A percentile compares a stretch with the other conserved stretches of the same genome.
These are phyloP conservation scores for Gossypium australe DNA, from an alignment of 345 rosid genomes.

Conservation along the genomic window DNA sequence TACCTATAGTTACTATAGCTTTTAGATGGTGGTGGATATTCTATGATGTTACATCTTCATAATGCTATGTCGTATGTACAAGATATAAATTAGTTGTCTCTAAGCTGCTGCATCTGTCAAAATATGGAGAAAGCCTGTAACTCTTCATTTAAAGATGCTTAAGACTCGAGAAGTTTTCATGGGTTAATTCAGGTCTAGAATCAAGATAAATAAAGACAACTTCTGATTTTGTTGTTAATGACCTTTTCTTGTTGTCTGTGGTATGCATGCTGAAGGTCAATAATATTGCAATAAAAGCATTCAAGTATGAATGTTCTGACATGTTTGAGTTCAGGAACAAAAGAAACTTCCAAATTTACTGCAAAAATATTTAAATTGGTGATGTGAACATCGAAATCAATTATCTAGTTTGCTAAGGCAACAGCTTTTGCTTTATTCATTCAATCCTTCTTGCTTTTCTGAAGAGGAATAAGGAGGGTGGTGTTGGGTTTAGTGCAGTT, in stretches of 20 bases:
- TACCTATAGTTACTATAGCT: not conserved
- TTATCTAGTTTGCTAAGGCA: not conserved
- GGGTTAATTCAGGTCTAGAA: not conserved
- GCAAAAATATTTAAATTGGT: not conserved
- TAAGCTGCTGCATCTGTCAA: not conserved
- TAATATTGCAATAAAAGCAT: conserved; percentile 1
- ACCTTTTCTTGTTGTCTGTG: not conserved
- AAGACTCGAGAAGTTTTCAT: not conserved
- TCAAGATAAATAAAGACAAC: not conserved
- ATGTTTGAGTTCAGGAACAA: not conserved
- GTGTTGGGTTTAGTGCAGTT: not conserved
- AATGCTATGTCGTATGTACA: not conserved
- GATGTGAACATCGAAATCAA: not conserved
- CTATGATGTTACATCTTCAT: not conserved
- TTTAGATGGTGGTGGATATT: not conserved
- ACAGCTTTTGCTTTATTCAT: not conserved
- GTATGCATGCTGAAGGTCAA: conserved; percentile 2
- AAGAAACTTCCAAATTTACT: not conserved
- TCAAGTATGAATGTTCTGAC: not conserved
- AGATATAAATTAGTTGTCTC: not conserved
- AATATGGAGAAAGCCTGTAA: not conserved
- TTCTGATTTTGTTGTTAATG: not conserved
- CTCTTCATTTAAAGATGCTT: not conserved
- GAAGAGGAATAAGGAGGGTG: not conserved
- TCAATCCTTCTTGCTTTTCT: not conserved